These are phyloP conservation scores for Colletotrichum tropicicola DNA, from an alignment of 2,329 filamentous ascomycete species.

Conservation along the genomic window DNA sequence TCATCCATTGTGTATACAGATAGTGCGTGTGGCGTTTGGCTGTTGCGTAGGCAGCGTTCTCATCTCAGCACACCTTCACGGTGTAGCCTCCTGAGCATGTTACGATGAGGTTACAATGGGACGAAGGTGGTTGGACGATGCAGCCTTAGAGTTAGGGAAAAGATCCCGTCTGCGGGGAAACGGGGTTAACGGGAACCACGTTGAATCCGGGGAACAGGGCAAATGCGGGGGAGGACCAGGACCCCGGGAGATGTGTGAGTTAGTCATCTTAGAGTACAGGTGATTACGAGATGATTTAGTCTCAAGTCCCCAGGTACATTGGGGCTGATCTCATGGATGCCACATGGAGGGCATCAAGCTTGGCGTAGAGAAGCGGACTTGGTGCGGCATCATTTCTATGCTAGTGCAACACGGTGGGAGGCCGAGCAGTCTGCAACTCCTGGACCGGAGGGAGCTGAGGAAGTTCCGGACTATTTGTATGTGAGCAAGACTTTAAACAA, in stretches of 20 bases:
- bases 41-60: neutral
- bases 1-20: neutral
- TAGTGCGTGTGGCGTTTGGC: neutral
- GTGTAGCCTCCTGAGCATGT: neutral
- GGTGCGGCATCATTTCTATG: no score
- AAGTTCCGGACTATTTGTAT: neutral
- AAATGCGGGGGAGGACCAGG: neutral
- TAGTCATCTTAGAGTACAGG: neutral
- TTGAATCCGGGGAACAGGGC: neutral
- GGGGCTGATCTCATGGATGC: no score
- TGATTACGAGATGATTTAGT: no score
- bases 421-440: neutral
- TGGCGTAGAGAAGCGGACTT: no score
- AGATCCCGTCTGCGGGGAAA: neutral
- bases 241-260: neutral
- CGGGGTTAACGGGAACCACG: neutral
- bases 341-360: no score
- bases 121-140: conserved; percentile 1
- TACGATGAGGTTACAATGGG: neutral
- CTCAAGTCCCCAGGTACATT: no score
- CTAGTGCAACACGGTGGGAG: neutral
- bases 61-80: neutral
- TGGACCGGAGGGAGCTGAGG: neutral
- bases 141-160: neutral
- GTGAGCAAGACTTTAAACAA: neutral